Evolutionary conservation across 768 basidiomycete species (phyloP), one percentile per base, ranked within the genome.

Genomic region (Lactarius tabidus): DNA sequence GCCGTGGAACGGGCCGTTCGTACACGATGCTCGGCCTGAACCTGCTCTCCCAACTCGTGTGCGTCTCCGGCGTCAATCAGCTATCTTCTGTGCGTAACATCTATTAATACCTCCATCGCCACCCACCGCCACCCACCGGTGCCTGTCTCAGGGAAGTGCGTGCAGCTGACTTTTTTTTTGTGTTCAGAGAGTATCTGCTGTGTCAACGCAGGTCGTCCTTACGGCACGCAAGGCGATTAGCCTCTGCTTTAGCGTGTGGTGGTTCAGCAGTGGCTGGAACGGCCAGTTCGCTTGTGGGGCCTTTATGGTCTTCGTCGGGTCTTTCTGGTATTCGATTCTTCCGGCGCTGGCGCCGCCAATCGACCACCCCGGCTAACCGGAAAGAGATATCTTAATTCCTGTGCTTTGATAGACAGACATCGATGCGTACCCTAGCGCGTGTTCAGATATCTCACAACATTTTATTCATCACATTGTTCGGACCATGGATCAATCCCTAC

Each of bases 241-340:
- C 67, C 80, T 95, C 26, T 87, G 85, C 69, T 84, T 93, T 65
- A 90, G 88, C 70, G 88, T 95, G 9, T 91, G 89, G 89, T 92
- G 85, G 84, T 93, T 92, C 71, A 86, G 86, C 2, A 85, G 84
- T 66, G 85, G 84, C 6, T 87, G 89, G 84, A 90, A 90, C 64
- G 62, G 72, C 0, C 83, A 85, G 65, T 77, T 93, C 28, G 85
- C 79, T 0, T 41, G 80, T 6, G 93, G 93, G 28, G 90, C 90
- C 4, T 75, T 72, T 4, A 85, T 93, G 84, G 93, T 95, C 3
- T 86, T 92, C 68, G 59, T 80, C 5, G 89, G 89, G 26, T 88
- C 86, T 65, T 71, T 88, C 15, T 67, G 86, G 70, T 91, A 89
- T 74, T 69, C 74, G 29, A 54, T 65, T 1, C 56, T 63, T 23